Evolutionary conservation across 75 land plant species (phyloP), one percentile per base, ranked within the genome.

Genomic region (Adiantum capillusveneris): DNA sequence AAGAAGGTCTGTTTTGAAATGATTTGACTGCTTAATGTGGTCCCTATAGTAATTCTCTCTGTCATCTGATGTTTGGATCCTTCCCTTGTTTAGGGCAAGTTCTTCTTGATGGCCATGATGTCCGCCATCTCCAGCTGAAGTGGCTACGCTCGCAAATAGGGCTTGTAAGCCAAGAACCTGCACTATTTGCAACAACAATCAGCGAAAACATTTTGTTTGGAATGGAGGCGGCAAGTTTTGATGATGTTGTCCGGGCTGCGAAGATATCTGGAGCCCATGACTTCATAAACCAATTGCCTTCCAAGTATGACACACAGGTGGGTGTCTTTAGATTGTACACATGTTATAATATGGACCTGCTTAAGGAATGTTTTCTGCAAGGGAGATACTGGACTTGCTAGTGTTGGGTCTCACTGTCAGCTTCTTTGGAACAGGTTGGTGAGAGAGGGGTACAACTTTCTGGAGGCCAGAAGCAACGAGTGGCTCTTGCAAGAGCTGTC

Each of bases 401-500:
- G n/a, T n/a, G n/a, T n/a, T n/a, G n/a, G n/a, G n/a, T n/a, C n/a
- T n/a, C n/a, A n/a, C n/a, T n/a, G n/a, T n/a, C n/a, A n/a, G n/a
- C n/a, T n/a, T n/a, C n/a, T n/a, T 56, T 31, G 31, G 56, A 19
- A 31, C 56, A 68, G 71, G 71, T 68, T n/a, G 71, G 71, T 2
- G 71, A 68, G 14, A 50, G 64, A 28, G 71, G 71, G 1, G 72
- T 69, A n/a, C 65, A 69, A 57, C 22, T 69, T 26, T 68, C 70
- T 26, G 63, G 70, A 13, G 70, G 63, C 12, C 86, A 93, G 66
- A 89, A 89, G 64, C 96, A 89, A 51, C 60, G 96, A 25, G 74
- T 93, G 43, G 96, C 98, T 1, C 83, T 93, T 56, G 64, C 98
- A 0, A 75, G 98, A 28, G 98, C 98, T 6, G 81, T 93, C 17